Percentiles rank a stretch among this genome's conserved stretches.
These are phyloP conservation scores for Coemansia pectinata DNA, from an alignment of 192 early-diverging fungal species.

Conservation along the genomic window DNA sequence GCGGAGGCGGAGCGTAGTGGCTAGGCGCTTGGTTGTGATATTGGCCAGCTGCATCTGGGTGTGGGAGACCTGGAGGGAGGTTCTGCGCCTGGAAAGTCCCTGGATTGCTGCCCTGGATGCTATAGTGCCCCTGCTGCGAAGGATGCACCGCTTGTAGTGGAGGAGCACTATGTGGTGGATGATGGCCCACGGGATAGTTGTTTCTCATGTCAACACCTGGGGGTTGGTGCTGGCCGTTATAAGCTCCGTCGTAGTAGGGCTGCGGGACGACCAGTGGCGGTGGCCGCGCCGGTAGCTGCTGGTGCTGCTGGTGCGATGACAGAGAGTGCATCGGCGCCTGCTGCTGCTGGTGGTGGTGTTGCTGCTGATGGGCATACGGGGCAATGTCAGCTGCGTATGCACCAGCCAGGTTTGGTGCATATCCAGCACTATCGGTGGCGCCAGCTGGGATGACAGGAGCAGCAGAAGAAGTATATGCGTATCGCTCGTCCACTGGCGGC, in stretches of 20 bases:
- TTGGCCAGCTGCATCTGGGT: background rate
- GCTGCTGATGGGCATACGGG: constrained; percentile 2
- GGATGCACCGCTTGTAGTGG: constrained; percentile 6
- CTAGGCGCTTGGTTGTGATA: background rate
- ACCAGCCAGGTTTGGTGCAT: constrained; percentile 19
- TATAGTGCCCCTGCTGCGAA: constrained; percentile 10
- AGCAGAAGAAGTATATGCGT: background rate
- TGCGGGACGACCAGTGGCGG: constrained; percentile 10
- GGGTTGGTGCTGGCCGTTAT: background rate
- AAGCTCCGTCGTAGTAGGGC: constrained; percentile 11
- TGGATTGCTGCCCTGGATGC: constrained; percentile 1
- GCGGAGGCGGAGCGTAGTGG: constrained; percentile 11
- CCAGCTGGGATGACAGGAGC: constrained; percentile 2
- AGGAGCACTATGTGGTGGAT: constrained; percentile 4
- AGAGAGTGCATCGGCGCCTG: constrained; percentile 6
- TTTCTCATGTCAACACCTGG: background rate
- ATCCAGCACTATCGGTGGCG: background rate
- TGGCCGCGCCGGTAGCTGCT: constrained; percentile 6
- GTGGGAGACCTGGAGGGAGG: background rate
- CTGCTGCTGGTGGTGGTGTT: background rate
- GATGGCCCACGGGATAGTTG: constrained; percentile 8
- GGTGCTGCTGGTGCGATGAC: constrained; percentile 7
- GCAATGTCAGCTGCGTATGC: constrained; percentile 20
- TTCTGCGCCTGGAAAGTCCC: background rate
- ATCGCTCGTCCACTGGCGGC: constrained; percentile 13